phyloP scores from a whole-genome alignment of 1,284 basidiomycete species.

The Trametes pubescens region DNA sequence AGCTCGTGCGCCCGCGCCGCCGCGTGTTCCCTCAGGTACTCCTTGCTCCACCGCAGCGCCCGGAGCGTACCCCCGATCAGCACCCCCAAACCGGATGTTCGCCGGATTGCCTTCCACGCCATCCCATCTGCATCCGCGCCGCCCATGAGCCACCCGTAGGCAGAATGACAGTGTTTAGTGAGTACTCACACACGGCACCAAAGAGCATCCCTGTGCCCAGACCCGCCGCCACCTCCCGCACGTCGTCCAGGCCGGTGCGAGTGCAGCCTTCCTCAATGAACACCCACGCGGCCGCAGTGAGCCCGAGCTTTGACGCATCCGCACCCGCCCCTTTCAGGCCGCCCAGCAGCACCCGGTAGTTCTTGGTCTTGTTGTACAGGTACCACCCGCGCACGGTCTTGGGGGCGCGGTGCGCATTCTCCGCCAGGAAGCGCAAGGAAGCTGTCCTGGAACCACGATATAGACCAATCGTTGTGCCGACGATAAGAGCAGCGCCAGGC shows the following conservation, averaged over 20 bases:
- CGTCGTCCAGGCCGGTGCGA: constrained; percentile 53
- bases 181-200: constrained; percentile 67
- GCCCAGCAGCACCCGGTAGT: constrained; percentile 81
- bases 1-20: constrained; percentile 30
- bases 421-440: constrained; percentile 58
- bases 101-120: constrained; percentile 57
- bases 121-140: constrained; percentile 60
- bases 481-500: constrained; percentile 62
- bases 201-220: constrained; percentile 68
- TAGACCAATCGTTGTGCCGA: constrained; percentile 73
- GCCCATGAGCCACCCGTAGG: constrained; percentile 18
- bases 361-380: constrained; percentile 92
- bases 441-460: constrained; percentile 71
- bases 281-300: constrained; percentile 68
- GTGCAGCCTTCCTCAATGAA: constrained; percentile 70
- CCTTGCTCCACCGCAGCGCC: constrained; percentile 55
- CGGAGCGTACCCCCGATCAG: constrained; percentile 62
- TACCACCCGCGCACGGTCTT: constrained; percentile 89
- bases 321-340: constrained; percentile 72
- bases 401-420: constrained; percentile 77
- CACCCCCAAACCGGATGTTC: constrained; percentile 60
- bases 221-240: constrained; percentile 69
- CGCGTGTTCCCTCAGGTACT: constrained; percentile 44
- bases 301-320: constrained; percentile 65
- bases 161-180: constrained; percentile 12